phyloP scores from a whole-genome alignment of 768 basidiomycete species.

The Mrakia gelida region DNA sequence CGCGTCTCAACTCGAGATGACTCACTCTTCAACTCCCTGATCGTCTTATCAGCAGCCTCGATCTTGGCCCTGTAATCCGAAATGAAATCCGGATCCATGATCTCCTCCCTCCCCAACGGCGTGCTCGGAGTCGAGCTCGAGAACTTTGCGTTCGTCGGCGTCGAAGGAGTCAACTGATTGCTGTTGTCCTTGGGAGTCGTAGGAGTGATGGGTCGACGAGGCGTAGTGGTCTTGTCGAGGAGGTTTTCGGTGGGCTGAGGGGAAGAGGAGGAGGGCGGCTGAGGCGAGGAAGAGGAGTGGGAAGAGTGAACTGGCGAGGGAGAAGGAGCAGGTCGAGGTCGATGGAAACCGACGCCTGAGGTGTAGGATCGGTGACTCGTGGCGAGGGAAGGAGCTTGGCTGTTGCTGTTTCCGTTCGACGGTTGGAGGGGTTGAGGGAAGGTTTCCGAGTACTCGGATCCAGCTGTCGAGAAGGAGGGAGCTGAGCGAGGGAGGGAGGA shows the following conservation, averaged over 20 bases:
- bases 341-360: neutral
- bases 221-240: neutral
- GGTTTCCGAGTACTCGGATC: slow-evolving; percentile 11
- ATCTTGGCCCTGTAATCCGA: slow-evolving; percentile 11
- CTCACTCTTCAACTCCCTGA: slow-evolving; percentile 20
- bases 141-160: neutral
- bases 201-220: neutral
- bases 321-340: neutral
- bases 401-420: no score
- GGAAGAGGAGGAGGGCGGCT: neutral
- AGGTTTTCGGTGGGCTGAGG: neutral
- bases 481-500: neutral
- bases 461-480: neutral
- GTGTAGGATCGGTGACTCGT: neutral
- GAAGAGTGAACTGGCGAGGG: neutral
- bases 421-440: neutral
- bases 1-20: neutral
- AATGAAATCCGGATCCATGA: neutral
- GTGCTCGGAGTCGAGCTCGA: neutral
- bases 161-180: neutral
- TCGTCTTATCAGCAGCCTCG: slow-evolving; percentile 18
- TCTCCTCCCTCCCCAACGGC: neutral
- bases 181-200: neutral
- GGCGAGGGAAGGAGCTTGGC: neutral
- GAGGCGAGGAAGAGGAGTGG: neutral